These are phyloP conservation scores for Trichoderma asperellum DNA, from an alignment of 2,329 filamentous ascomycete species.

Conservation along the genomic window DNA sequence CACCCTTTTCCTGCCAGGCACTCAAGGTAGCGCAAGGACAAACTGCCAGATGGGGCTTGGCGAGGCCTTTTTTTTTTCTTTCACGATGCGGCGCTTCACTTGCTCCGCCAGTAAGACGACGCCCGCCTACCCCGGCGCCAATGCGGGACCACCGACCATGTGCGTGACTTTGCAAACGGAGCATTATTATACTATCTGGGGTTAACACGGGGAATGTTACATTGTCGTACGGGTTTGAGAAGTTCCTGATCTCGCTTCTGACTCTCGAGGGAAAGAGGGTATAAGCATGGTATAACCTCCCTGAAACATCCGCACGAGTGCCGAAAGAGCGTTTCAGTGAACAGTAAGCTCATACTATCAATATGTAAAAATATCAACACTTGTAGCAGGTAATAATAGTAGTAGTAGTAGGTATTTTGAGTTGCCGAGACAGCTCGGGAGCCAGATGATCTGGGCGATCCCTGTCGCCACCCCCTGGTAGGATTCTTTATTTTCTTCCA, in stretches of 20 bases:
- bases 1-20: not conserved
- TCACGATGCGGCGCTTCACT: conserved; percentile 17
- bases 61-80: not conserved
- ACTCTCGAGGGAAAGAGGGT: not conserved
- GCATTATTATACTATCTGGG: conserved; percentile 4
- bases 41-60: conserved; percentile 27
- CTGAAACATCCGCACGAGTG: not conserved
- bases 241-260: not conserved
- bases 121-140: conserved; percentile 4
- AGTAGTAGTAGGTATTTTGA: not conserved
- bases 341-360: not conserved
- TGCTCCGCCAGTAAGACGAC: conserved; percentile 18
- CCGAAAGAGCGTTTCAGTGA: not conserved
- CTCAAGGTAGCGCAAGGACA: conserved; percentile 15
- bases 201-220: not conserved
- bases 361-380: not conserved
- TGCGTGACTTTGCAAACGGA: conserved; percentile 2
- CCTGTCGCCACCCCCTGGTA: not conserved
- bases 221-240: not conserved
- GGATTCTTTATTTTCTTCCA: not conserved
- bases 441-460: not conserved
- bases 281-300: not conserved
- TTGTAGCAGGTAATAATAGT: not conserved
- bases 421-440: not conserved
- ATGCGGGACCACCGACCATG: conserved; percentile 12